Percentiles rank a stretch among this genome's conserved stretches.
Conservation (phyloP, 139 green algal genomes). For the Prasinococcaceae sp. region DNA sequence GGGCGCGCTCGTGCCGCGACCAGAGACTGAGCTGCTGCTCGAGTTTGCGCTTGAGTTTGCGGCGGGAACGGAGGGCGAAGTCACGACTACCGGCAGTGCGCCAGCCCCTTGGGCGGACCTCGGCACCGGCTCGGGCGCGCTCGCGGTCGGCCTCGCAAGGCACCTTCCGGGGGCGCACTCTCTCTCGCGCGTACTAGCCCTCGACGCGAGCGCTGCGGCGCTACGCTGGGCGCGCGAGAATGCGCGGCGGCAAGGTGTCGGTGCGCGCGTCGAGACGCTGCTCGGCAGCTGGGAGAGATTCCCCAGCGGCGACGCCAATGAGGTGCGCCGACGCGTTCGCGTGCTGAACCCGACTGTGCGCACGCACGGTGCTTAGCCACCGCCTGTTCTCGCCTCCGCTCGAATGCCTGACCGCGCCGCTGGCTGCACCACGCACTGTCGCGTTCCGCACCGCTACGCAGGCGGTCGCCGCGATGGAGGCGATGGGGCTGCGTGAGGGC, state of each 20-base stretch:
- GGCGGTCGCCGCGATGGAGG: not conserved
- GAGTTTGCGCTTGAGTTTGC: constrained; percentile 38
- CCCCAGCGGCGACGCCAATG: not conserved
- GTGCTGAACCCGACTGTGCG: not conserved
- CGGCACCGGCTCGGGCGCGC: constrained; percentile 76
- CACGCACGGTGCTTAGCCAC: not conserved
- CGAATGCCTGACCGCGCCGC: not conserved
- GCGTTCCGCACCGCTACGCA: not conserved
- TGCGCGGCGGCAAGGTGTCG: constrained; percentile 11
- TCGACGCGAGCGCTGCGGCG: constrained; percentile 16
- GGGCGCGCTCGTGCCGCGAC: constrained; percentile 79
- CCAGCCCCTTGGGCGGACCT: constrained; percentile 59
- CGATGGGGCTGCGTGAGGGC: constrained; percentile 35
- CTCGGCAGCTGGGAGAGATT: too few species aligned
- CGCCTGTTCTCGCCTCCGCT: too few species aligned
- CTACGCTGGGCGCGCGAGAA: constrained; percentile 5
- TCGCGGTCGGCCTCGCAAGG: constrained; percentile 54
- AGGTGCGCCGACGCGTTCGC: not conserved
- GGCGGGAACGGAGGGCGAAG: constrained; percentile 1
- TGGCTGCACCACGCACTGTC: not conserved
- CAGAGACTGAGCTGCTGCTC: constrained; percentile 77
- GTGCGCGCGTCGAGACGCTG: too few species aligned
- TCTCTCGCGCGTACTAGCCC: constrained; percentile 11
- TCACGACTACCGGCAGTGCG: not conserved
- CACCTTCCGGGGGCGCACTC: constrained; percentile 22